Evolutionary conservation across 768 basidiomycete species (phyloP).

Genomic region (Podaxis sp.): DNA sequence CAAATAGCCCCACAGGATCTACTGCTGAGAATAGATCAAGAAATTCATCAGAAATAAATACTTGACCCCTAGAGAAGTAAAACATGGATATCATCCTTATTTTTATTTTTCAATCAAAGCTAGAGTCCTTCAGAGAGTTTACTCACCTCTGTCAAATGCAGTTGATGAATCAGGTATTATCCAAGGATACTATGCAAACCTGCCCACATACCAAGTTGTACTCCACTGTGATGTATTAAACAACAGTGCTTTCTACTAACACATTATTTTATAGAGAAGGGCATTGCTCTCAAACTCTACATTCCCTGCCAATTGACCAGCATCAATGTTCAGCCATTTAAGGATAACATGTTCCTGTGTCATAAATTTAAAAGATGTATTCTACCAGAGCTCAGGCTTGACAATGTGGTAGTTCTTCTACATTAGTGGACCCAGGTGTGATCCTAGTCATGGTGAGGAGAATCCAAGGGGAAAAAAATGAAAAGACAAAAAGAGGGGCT

Average conservation of each 20-base stretch:
- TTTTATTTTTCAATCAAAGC: neutral
- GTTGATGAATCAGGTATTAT: neutral
- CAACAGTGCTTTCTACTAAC: slow-evolving; percentile 1
- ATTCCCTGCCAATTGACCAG: neutral
- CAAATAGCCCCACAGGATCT: neutral
- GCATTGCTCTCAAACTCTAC: slow-evolving; percentile 3
- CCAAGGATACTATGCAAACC: slow-evolving; percentile 1
- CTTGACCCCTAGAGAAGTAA: neutral
- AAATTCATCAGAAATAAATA: neutral
- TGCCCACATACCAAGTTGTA: slow-evolving; percentile 3
- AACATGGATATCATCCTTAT: slow-evolving; percentile 1
- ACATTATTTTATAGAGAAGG: neutral
- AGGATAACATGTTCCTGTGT: neutral
- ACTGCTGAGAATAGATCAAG: neutral
- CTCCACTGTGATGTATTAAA: neutral
- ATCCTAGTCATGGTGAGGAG: neutral
- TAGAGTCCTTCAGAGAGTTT: neutral
- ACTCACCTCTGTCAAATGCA: neutral
- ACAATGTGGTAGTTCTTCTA: neutral
- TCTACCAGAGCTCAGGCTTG: neutral
- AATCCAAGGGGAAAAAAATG: neutral
- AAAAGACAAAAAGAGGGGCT: neutral
- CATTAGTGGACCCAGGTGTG: neutral
- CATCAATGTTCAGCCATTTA: neutral
- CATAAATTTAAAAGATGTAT: neutral